Evolutionary conservation across 805 yeast genomes (phyloP).

Genomic region (Suhomyces pyralidae): DNA sequence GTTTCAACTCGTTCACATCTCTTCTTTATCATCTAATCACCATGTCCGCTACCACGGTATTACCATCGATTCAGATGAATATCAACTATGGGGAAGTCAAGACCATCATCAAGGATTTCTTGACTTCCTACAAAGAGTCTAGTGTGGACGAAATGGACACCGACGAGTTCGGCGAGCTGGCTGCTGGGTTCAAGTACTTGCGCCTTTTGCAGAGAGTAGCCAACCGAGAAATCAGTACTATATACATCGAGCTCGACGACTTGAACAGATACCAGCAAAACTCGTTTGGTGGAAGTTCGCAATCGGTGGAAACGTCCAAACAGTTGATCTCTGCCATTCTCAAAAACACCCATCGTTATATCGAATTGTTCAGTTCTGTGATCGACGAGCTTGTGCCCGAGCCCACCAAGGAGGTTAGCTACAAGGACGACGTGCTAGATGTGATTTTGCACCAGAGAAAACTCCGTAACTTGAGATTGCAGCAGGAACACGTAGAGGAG

Average conservation of each 20-base stretch:
- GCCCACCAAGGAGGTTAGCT: conserved; percentile 76
- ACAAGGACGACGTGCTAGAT: conserved; percentile 87
- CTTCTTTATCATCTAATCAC: neutral
- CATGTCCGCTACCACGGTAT: conserved; percentile 24
- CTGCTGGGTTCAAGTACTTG: conserved; percentile 57
- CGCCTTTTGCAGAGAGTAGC: conserved; percentile 72
- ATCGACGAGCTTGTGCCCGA: conserved; percentile 83
- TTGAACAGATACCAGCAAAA: conserved; percentile 64
- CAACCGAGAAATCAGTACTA: conserved; percentile 70
- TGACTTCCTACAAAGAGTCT: conserved; percentile 58
- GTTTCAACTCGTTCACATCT: neutral
- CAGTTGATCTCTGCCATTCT: conserved; percentile 34
- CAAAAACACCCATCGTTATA: conserved; percentile 74
- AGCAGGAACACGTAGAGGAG: conserved; percentile 66
- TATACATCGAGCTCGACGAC: conserved; percentile 82
- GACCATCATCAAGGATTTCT: conserved; percentile 58
- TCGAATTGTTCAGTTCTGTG: conserved; percentile 70
- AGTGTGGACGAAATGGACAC: conserved; percentile 23
- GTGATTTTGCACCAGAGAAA: conserved; percentile 88
- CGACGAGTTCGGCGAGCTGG: conserved; percentile 8
- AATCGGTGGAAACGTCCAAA: conserved; percentile 38
- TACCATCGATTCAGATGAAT: conserved; percentile 67
- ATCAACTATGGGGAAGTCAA: conserved; percentile 70
- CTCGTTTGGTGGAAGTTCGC: conserved; percentile 13
- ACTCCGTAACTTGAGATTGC: conserved; percentile 72